Base-by-base conservation (phyloP, 1,139 yeast species). In the Meyerozyma smithsonii region DNA sequence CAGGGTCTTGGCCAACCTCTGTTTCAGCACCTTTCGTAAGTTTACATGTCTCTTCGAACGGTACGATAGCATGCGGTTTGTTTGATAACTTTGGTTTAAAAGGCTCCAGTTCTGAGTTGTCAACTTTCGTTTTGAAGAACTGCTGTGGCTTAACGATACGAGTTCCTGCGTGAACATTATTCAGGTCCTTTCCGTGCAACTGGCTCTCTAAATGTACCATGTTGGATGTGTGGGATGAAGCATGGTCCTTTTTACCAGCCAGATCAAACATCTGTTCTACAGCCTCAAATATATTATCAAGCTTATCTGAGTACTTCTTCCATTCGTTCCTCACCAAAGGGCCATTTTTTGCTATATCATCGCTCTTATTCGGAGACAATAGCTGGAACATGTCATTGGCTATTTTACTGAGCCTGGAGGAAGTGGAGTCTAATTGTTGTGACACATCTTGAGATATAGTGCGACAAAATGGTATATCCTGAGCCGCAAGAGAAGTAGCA, bases 261-360 rank as follows among this genome's bases (percentile, higher is more conserved):
- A 54, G 50, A 50, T 84, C 92, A 38, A 84, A 66, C 26, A 35
- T 21, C 16, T 17, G 19, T 19, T 46, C 96, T 1, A 84, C 68
- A 46, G 75, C 84, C 55, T 92, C 98, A 47, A 86, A 79, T 30
- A 88, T 60, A 12, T 71, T 62, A 53, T 92, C 97, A 41, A 90
- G 60, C 0, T 79, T 62, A 48, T 79, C 76, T 19, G 84, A 72
- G 2, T 89, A 59, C 11, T 70, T 67, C 39, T 74, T 75, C 95
- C 96, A 85, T 28, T 76, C 69, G 4, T 52, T 42, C 2, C 60
- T 64, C 7, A 2, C 53, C 58, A 17, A 52, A 50, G 32, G 59
- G 64, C 34, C 33, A 21, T 23, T 12, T 23, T 11, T 11, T 11
- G 12, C n/a, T 11, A 3, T 6, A 23, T 11, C 12, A 11, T 4